Conservation (phyloP, 768 basidiomycete species). For the Hypholoma sublateritium region DNA sequence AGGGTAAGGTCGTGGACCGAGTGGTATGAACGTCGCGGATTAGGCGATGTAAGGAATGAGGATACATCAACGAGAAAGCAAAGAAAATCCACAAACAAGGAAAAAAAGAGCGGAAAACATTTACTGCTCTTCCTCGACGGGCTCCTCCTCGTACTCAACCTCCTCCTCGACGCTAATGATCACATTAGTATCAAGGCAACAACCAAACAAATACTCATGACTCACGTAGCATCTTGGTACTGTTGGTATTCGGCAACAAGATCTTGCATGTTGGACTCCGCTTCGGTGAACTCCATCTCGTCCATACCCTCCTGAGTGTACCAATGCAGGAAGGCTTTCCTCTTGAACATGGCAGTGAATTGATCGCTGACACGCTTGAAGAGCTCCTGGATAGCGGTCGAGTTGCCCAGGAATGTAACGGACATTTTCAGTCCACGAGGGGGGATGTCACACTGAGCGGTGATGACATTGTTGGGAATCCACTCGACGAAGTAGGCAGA, state of each 20-base stretch:
- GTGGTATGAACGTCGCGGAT: slow-evolving; percentile 15
- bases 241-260: slow-evolving; percentile 97
- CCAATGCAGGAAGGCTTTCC: slow-evolving; percentile 99
- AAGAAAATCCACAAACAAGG: slow-evolving; percentile 11
- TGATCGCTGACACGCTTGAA: slow-evolving; percentile 99
- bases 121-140: slow-evolving; percentile 56
- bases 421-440: slow-evolving; percentile 96
- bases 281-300: slow-evolving; percentile 99
- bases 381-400: slow-evolving; percentile 94
- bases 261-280: slow-evolving; percentile 99
- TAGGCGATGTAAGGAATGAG: slow-evolving; percentile 1
- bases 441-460: slow-evolving; percentile 97
- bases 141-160: slow-evolving; percentile 87
- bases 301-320: slow-evolving; percentile 99
- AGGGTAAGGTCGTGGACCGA: slow-evolving; percentile 28
- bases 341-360: slow-evolving; percentile 99
- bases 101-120: slow-evolving; percentile 2
- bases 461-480: slow-evolving; percentile 99
- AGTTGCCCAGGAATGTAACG: slow-evolving; percentile 97
- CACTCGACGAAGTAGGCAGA: slow-evolving; percentile 98
- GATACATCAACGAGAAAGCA: slow-evolving; percentile 14
- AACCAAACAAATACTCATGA: slow-evolving; percentile 16
- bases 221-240: slow-evolving; percentile 92
- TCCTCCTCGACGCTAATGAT: slow-evolving; percentile 75
- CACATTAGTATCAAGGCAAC: neutral